Percentiles rank a stretch among this genome's conserved stretches.
Conservation (phyloP, 192 early-diverging fungal genomes). For the Podila verticillata region DNA sequence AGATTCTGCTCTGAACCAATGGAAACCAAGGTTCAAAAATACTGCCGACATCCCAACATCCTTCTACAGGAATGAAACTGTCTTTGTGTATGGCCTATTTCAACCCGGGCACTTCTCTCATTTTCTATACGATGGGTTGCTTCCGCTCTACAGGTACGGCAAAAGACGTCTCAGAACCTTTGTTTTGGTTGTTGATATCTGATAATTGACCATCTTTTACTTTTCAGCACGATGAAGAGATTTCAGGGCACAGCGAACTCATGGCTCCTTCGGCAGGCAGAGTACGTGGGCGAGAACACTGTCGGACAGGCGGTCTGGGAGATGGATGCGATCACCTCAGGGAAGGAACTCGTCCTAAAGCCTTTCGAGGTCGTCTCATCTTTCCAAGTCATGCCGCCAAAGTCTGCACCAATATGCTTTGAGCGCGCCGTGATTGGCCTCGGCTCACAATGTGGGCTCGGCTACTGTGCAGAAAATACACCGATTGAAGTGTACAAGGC, state of each 20-base stretch:
- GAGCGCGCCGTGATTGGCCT: slow-evolving; percentile 35
- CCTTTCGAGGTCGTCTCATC: slow-evolving; percentile 6
- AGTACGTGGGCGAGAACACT: slow-evolving; percentile 20
- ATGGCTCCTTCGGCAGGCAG: slow-evolving; percentile 40
- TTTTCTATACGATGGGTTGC: slow-evolving; percentile 49
- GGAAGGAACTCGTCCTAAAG: slow-evolving; percentile 18
- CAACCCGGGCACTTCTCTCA: slow-evolving; percentile 50
- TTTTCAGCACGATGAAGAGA: slow-evolving; percentile 42
- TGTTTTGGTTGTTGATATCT: background rate
- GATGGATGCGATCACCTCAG: slow-evolving; percentile 16
- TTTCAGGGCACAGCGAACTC: background rate
- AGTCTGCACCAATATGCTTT: slow-evolving; percentile 36
- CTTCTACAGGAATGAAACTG: slow-evolving; percentile 22
- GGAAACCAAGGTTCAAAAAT: slow-evolving; percentile 10
- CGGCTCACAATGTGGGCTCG: slow-evolving; percentile 28
- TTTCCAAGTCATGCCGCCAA: slow-evolving; percentile 6
- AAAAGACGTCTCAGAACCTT: background rate
- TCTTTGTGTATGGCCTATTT: slow-evolving; percentile 52
- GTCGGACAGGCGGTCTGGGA: slow-evolving; percentile 2
- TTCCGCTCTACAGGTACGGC: slow-evolving; percentile 39
- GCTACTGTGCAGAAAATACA: slow-evolving; percentile 20
- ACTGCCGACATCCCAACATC: background rate
- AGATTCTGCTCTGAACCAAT: slow-evolving; percentile 1
- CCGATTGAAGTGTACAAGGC: background rate
- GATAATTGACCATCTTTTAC: background rate